Evolutionary conservation across 1,139 yeast species (phyloP).

Genomic region (Pichia sp.): DNA sequence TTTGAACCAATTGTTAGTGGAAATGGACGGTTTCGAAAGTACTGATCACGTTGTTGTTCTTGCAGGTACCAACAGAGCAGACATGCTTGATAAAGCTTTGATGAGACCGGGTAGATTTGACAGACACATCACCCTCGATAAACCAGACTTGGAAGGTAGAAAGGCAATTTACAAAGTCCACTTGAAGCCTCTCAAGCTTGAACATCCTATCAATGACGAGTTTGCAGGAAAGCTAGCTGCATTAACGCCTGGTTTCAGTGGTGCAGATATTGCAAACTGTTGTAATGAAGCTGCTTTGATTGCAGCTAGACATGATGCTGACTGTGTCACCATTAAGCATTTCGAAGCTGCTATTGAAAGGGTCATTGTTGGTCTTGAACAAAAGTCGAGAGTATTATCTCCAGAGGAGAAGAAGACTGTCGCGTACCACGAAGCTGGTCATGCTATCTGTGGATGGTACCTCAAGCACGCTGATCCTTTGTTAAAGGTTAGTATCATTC

Average conservation of each 20-base stretch:
- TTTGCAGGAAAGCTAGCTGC: constrained; percentile 70
- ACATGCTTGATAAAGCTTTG: constrained; percentile 67
- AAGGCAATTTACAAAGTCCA: constrained; percentile 70
- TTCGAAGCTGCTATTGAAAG: constrained; percentile 79
- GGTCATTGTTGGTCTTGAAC: constrained; percentile 75
- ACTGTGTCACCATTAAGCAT: constrained; percentile 49
- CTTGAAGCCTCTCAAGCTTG: constrained; percentile 49
- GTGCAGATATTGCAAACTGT: constrained; percentile 81
- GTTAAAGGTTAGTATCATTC: constrained; percentile 92
- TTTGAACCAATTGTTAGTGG: constrained; percentile 69
- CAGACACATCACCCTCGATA: constrained; percentile 66
- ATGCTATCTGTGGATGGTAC: constrained; percentile 95
- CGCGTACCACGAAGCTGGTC: constrained; percentile 93
- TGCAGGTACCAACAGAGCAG: constrained; percentile 81
- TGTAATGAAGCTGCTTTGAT: constrained; percentile 80
- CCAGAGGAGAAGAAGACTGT: constrained; percentile 69
- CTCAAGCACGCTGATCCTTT: constrained; percentile 85
- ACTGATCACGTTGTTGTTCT: constrained; percentile 73
- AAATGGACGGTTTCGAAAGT: constrained; percentile 77
- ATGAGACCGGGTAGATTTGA: constrained; percentile 83
- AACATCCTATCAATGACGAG: constrained; percentile 42
- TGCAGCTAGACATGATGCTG: constrained; percentile 64
- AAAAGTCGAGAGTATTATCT: constrained; percentile 59
- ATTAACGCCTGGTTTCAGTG: constrained; percentile 77
- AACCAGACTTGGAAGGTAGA: constrained; percentile 74